These are phyloP conservation scores for Vicia villosa DNA, from an alignment of 306 rosid genomes.

Conservation along the genomic window DNA sequence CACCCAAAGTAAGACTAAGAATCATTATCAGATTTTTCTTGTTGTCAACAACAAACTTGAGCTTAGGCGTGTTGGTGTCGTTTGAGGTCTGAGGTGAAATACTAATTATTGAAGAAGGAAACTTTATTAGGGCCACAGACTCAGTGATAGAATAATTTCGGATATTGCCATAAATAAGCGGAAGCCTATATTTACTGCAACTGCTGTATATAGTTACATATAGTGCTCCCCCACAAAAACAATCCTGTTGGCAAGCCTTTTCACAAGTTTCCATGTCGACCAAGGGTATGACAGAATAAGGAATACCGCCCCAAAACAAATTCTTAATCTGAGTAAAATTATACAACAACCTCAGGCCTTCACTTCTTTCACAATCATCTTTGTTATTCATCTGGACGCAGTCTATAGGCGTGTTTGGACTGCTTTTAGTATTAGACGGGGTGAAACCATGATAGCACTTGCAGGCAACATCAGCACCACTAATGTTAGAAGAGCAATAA, in stretches of 20 bases:
- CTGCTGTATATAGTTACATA: background rate
- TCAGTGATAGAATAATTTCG: background rate
- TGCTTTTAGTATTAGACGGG: background rate
- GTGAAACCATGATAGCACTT: slow-evolving; percentile 42
- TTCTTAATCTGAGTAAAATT: background rate
- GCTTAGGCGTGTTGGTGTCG: background rate
- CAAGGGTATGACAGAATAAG: background rate
- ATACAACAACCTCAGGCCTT: slow-evolving; percentile 13
- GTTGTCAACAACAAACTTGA: slow-evolving; percentile 16
- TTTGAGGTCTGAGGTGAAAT: background rate
- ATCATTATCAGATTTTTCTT: slow-evolving; percentile 25
- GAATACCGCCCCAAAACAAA: slow-evolving; percentile 4
- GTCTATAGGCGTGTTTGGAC: background rate
- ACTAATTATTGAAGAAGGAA: too few species aligned
- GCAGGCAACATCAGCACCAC: slow-evolving; percentile 17
- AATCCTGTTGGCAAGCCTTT: slow-evolving; percentile 35
- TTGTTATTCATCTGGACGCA: slow-evolving; percentile 14
- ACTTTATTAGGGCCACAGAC: slow-evolving; percentile 31
- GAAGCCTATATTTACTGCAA: slow-evolving; percentile 36
- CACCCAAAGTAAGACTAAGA: slow-evolving; percentile 30
- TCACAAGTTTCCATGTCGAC: slow-evolving; percentile 26
- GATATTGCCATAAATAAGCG: slow-evolving; percentile 20
- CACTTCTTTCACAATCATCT: slow-evolving; percentile 26
- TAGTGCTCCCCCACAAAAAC: slow-evolving; percentile 40
- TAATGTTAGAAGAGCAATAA: slow-evolving; percentile 19